Conservation (phyloP, 108 stramenopile genomes). For the Cyclotella choctawhatcheeana region DNA sequence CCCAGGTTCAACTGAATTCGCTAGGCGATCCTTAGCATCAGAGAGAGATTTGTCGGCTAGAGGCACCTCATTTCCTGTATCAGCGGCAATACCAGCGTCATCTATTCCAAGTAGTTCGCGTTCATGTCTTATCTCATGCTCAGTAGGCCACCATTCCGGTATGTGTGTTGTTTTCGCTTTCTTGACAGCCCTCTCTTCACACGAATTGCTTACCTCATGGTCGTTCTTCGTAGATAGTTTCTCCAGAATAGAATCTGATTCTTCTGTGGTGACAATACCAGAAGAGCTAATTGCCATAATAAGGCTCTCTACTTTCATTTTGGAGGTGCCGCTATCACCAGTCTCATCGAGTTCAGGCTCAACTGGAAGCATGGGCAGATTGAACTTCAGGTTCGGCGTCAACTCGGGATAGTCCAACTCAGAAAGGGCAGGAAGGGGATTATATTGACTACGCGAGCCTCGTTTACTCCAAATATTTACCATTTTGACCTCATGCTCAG, state of each 20-base stretch:
- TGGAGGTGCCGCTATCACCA: neutral
- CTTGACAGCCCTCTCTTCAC: neutral
- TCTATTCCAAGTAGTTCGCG: slow-evolving; percentile 42
- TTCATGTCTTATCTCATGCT: slow-evolving; percentile 61
- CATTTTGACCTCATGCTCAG: slow-evolving; percentile 21
- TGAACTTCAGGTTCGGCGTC: slow-evolving; percentile 33
- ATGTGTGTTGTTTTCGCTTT: slow-evolving; percentile 1
- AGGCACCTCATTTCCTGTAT: slow-evolving; percentile 45
- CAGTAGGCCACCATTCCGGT: slow-evolving; percentile 85
- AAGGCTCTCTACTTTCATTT: neutral
- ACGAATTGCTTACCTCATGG: no score
- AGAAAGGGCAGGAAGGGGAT: neutral
- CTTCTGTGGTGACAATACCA: slow-evolving; percentile 2
- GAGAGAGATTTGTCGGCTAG: slow-evolving; percentile 21
- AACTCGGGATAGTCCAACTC: slow-evolving; percentile 15
- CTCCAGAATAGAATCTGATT: neutral
- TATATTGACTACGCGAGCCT: neutral
- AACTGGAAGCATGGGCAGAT: slow-evolving; percentile 30
- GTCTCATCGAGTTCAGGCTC: slow-evolving; percentile 34
- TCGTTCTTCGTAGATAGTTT: neutral
- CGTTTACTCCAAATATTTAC: slow-evolving; percentile 33
- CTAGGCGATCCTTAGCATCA: slow-evolving; percentile 38
- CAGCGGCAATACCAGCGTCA: slow-evolving; percentile 43
- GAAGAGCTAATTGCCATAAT: slow-evolving; percentile 9
- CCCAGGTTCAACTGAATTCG: slow-evolving; percentile 66